Conservation (phyloP, 192 early-diverging fungal genomes). For the Backusella mclennaniae region DNA sequence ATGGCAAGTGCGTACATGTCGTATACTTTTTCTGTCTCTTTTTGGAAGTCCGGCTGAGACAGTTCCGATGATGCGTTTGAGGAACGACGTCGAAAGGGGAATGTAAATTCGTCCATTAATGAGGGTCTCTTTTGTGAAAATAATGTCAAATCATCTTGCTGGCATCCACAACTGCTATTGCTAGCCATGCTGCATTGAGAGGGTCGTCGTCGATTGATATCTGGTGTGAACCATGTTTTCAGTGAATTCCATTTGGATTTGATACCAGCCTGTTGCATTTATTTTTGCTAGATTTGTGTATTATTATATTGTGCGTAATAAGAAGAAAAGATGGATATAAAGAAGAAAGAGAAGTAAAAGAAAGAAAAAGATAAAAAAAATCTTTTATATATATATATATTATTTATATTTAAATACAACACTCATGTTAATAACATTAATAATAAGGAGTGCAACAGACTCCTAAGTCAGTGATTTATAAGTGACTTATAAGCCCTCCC, state of each 20-base stretch:
- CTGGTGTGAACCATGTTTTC: constrained; percentile 14
- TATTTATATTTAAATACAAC: background rate
- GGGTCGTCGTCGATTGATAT: constrained; percentile 1
- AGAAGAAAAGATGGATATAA: background rate
- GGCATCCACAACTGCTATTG: background rate
- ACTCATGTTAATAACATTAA: background rate
- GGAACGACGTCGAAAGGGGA: constrained; percentile 2
- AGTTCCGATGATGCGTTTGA: constrained; percentile 9
- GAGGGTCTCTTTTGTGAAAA: background rate
- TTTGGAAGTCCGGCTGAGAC: background rate
- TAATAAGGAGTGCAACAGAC: background rate
- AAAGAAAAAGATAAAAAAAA: background rate
- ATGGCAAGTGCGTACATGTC: constrained; percentile 8
- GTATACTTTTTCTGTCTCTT: constrained; percentile 9
- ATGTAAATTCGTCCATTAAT: background rate
- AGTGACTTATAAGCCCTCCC: background rate
- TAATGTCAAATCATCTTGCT: background rate
- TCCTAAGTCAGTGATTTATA: constrained; percentile 12
- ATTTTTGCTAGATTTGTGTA: background rate
- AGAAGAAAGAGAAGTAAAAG: background rate
- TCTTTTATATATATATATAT: background rate
- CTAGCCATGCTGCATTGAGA: constrained; percentile 9
- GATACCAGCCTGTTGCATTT: background rate
- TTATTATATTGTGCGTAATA: background rate
- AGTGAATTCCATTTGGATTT: constrained; percentile 17